These are phyloP conservation scores for Glaciozyma antarctica DNA, from an alignment of 768 basidiomycete genomes.

Conservation along the genomic window DNA sequence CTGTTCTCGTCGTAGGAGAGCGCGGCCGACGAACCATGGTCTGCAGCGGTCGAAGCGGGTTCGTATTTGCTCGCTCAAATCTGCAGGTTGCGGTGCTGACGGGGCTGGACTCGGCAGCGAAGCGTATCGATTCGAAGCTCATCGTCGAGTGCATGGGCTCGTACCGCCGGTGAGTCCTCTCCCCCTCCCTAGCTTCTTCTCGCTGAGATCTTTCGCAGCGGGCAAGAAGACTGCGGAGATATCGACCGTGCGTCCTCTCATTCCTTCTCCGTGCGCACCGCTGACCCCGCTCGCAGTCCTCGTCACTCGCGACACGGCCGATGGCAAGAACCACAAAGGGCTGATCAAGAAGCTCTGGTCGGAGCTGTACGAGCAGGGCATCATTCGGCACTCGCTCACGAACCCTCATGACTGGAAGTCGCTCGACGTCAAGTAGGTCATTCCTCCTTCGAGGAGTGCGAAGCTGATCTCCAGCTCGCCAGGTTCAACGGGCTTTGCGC, in stretches of 20 bases:
- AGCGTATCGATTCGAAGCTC: constrained; percentile 35
- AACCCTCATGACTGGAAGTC: constrained; percentile 5
- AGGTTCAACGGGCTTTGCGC: constrained; percentile 16
- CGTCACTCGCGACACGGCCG: constrained; percentile 36
- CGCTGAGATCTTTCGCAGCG: background rate
- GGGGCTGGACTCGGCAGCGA: constrained; percentile 12
- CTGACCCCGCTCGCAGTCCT: too few relatives aligned
- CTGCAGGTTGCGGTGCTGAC: background rate
- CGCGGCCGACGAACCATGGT: too few relatives aligned
- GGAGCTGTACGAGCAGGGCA: constrained; percentile 25
- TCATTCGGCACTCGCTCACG: constrained; percentile 35
- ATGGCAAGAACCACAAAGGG: constrained; percentile 36
- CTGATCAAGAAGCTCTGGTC: constrained; percentile 28
- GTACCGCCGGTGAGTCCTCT: constrained; percentile 33
- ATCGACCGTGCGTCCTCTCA: constrained; percentile 34
- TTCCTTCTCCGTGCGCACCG: too few relatives aligned
- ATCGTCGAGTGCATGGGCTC: constrained; percentile 40
- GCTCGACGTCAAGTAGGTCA: background rate
- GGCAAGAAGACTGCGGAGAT: constrained; percentile 37
- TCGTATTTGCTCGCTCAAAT: background rate
- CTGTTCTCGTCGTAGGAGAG: too few relatives aligned
- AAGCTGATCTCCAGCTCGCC: too few relatives aligned
- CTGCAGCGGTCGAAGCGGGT: background rate
- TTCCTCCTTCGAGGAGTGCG: rapidly evolving
- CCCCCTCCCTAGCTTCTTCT: too few relatives aligned